Evolutionary conservation across 2,329 filamentous ascomycete genomes (phyloP), one percentile per base, ranked within the genome.

Genomic region (Trichoderma guizhouense): DNA sequence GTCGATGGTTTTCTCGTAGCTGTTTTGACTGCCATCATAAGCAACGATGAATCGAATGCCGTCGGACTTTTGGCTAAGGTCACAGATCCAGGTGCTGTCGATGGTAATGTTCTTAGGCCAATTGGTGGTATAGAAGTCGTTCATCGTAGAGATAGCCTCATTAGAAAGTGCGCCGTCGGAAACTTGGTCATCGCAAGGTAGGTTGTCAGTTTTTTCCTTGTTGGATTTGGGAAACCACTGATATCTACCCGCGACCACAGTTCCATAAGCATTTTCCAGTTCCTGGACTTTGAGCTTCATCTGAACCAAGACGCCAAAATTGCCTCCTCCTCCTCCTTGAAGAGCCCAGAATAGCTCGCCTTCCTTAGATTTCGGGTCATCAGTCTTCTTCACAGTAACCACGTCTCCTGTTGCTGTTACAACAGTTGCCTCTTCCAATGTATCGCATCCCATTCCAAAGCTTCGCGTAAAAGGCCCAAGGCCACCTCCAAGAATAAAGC

Each of bases 401-500:
- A 74, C 8, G 0, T 74, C 32, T 14, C 76, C 77, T 30, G 76
- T 69, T 8, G 77, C 77, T 5, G 79, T 81, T 1, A 82, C 80
- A 21, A 83, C 72, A 0, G 76, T 82, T 2, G 77, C 78, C 72
- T 82, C 77, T 2, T 76, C 72, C 4, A 83, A 80, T 78, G 69
- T 66, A 30, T 71, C 69, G 15, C 69, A 65, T 7, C 69, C 69
- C 69, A 1, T 67, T 24, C 64, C 64, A 11, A 67, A 67, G 12
- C 73, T 77, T n/a, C 75, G 73, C 1, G 80, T 80, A 9, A 83
- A 79, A 0, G 75, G 74, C 3, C 80, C 79, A 1, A 72, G 68
- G 11, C 81, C 81, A 5, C 80, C 82, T 1, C 81, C 80, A 6
- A 82, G 77, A 7, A 81, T 70, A 75, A 80, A 83, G 0, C 82